Evolutionary conservation across 2,329 filamentous ascomycete species (phyloP), one percentile per base, ranked within the genome.

Genomic region (Colletotrichum camelliae): DNA sequence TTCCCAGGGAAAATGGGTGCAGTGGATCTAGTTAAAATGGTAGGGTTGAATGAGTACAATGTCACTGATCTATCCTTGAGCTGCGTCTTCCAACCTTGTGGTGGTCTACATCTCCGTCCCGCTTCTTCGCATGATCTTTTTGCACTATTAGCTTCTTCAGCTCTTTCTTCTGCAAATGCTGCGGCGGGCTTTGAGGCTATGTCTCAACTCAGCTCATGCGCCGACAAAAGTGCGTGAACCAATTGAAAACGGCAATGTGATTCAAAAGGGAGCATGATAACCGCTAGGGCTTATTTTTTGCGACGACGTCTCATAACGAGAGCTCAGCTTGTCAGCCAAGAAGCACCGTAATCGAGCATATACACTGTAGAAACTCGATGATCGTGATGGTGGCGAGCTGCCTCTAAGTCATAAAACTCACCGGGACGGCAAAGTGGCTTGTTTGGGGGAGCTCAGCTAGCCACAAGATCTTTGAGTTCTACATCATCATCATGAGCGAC

Each of bases 61-160:
- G 18, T 9, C 4, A 5, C 10, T 43, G 2, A n/a, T 5, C 39
- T 43, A 43, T 18, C 29, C 29, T 7, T 29, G 29, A 29, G 29
- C 29, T 29, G 29, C 7, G 7, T 4, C 37, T 18, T 9, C 16
- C 18, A 39, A 18, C 37, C 37, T 18, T 5, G 5, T n/a, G 39
- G 10, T 18, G 9, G 5, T 4, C 7, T 18, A 12, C 39, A 43
- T 9, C 18, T n/a, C 39, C 7, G 9, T 9, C 18, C 18, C 5
- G 3, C 18, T 9, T 48, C 39, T n/a, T n/a, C 9, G 9, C 18
- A 12, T 12, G 2, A 12, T n/a, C 6, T 2, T 5, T n/a, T n/a
- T 48, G 5, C 2, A 6, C 4, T 1, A 3, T 10, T 9, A 10
- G 8, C 39, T n/a, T 18, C 18, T 1, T n/a, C 18, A 12, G 21